A percentile compares a stretch with the other conserved stretches of the same genome.
Conservation (phyloP, 2,329 filamentous ascomycete species). For the Truncatella angustata region DNA sequence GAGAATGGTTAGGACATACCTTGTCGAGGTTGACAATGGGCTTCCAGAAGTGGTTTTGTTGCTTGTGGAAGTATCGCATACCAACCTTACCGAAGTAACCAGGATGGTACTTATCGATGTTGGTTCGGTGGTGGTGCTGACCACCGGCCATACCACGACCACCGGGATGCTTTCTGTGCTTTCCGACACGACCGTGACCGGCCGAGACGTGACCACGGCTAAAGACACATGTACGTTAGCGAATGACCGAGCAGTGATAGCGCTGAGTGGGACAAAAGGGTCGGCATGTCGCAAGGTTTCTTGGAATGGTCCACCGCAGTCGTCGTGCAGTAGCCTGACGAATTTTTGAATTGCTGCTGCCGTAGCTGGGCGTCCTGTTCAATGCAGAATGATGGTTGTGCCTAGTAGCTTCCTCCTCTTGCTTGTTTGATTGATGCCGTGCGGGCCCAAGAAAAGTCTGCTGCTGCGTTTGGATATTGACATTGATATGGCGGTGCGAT, state of each 20-base stretch:
- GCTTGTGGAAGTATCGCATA: conserved; percentile 96
- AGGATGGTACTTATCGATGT: conserved; percentile 80
- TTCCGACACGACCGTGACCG: conserved; percentile 97
- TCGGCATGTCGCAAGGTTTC: background rate
- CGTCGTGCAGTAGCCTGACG: too few species aligned
- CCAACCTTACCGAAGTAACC: conserved; percentile 99
- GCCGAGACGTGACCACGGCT: conserved; percentile 97
- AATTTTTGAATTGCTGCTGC: too few species aligned
- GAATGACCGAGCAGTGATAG: conserved; percentile 17
- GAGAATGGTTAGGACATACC: conserved; percentile 52
- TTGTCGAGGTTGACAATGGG: conserved; percentile 98
- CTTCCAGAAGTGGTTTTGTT: conserved; percentile 96
- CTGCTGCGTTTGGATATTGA: too few species aligned
- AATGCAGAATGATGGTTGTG: too few species aligned
- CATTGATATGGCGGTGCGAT: background rate
- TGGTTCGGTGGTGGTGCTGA: conserved; percentile 96
- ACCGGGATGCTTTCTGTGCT: conserved; percentile 92
- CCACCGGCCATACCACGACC: conserved; percentile 92
- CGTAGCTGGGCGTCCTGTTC: too few species aligned
- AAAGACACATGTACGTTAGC: conserved; percentile 28
- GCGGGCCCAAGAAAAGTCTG: background rate
- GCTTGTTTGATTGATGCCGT: too few species aligned
- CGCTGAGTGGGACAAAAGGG: too few species aligned
- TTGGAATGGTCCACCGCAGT: background rate
- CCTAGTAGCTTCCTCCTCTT: too few species aligned